Percentiles rank a stretch among this genome's conserved stretches.
These are phyloP conservation scores for Angophora floribunda DNA, from an alignment of 345 rosid species.

Conservation along the genomic window DNA sequence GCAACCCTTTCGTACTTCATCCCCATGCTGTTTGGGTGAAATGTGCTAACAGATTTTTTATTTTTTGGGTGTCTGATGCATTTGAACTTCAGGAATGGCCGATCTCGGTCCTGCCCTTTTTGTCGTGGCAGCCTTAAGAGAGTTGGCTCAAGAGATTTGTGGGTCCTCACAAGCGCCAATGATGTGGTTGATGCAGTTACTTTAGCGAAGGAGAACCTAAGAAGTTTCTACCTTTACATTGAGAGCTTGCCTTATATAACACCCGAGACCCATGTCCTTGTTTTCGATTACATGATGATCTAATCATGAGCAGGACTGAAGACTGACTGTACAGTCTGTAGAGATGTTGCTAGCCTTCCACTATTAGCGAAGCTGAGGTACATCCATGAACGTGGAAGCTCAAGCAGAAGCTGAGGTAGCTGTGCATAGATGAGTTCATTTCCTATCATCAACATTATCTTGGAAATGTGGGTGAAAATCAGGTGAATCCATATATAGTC, in stretches of 20 bases:
- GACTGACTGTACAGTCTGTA: background rate
- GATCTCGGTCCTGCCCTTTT: slow-evolving; percentile 68
- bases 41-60: background rate
- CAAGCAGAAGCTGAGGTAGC: background rate
- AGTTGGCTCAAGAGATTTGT: slow-evolving; percentile 42
- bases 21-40: background rate
- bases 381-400: background rate
- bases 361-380: background rate
- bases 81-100: slow-evolving; percentile 34
- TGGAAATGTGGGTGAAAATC: background rate
- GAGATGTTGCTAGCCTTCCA: background rate
- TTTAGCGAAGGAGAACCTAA: slow-evolving; percentile 46
- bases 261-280: slow-evolving; percentile 31
- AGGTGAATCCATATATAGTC: background rate
- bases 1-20: background rate
- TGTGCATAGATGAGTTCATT: background rate
- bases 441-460: background rate
- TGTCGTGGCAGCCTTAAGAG: slow-evolving; percentile 55
- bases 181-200: slow-evolving; percentile 34
- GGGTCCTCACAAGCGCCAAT: slow-evolving; percentile 34
- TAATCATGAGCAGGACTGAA: background rate
- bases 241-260: slow-evolving; percentile 34
- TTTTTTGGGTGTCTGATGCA: background rate
- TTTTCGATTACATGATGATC: slow-evolving; percentile 46
- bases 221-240: slow-evolving; percentile 39